phyloP scores from a whole-genome alignment of 1,284 basidiomycete species.

The Takashimella koratensis region DNA sequence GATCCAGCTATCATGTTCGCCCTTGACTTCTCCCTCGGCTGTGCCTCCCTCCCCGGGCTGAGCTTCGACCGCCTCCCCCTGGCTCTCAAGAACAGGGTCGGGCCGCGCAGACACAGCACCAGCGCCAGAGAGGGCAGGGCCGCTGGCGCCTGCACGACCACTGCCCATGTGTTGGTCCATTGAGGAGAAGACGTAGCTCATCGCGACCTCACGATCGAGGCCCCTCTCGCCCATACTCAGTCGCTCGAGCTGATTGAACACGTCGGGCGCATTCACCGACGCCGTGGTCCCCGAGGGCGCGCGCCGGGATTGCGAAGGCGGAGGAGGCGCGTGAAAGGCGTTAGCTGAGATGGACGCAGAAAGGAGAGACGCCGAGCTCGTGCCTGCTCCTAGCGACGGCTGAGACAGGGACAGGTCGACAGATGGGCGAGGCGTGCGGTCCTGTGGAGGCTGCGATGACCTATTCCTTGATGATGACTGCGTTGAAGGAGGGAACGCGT shows the following conservation, averaged over 20 bases:
- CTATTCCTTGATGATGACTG: neutral
- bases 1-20: conserved; percentile 39
- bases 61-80: conserved; percentile 11
- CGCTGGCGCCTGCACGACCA: neutral
- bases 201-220: conserved; percentile 35
- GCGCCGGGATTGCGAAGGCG: neutral
- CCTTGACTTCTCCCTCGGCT: conserved; percentile 11
- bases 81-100: neutral
- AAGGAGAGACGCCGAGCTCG: conserved; percentile 22
- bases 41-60: conserved; percentile 9
- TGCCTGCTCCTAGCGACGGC: neutral
- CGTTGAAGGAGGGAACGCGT: neutral
- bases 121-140: neutral
- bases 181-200: conserved; percentile 37
- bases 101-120: neutral
- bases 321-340: conserved; percentile 32
- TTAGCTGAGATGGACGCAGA: conserved; percentile 38
- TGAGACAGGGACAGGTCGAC: neutral
- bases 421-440: neutral
- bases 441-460: neutral
- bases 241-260: neutral
- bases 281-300: neutral
- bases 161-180: conserved; percentile 25
- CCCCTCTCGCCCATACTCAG: conserved; percentile 13
- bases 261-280: neutral